phyloP scores from a whole-genome alignment of 805 yeast species.

The Ogataea trehaloabstinens region DNA sequence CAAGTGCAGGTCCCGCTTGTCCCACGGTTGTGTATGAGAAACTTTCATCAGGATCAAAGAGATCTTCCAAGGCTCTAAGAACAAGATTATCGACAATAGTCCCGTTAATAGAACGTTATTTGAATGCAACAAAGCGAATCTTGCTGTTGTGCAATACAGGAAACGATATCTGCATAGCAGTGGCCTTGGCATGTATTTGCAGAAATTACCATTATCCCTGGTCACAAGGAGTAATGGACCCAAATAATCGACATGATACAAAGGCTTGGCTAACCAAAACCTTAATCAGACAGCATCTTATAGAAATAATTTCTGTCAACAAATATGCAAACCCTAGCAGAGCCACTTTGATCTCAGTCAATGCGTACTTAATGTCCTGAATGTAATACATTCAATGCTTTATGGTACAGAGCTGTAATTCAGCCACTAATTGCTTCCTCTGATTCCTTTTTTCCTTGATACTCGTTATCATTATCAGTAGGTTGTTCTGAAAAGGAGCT shows the following conservation, averaged over 20 bases:
- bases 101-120: conserved; percentile 18
- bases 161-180: conserved; percentile 63
- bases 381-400: too few relatives aligned
- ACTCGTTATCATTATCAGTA: too few relatives aligned
- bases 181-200: conserved; percentile 53
- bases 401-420: too few relatives aligned
- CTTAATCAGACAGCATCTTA: conserved; percentile 47
- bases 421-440: too few relatives aligned
- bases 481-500: background rate
- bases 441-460: too few relatives aligned
- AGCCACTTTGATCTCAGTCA: conserved; percentile 71
- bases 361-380: conserved; percentile 51
- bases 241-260: background rate
- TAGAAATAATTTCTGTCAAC: conserved; percentile 40
- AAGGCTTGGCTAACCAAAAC: conserved; percentile 14
- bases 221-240: conserved; percentile 1
- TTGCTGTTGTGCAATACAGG: conserved; percentile 63
- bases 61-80: conserved; percentile 64
- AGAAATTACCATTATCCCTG: conserved; percentile 29
- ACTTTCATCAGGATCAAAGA: conserved; percentile 42
- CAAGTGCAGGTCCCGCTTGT: background rate
- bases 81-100: conserved; percentile 43
- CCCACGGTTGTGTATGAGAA: conserved; percentile 22
- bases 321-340: conserved; percentile 72
- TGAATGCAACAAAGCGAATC: conserved; percentile 13